phyloP scores from a whole-genome alignment of 805 yeast species.

The Hanseniaspora lachancei region DNA sequence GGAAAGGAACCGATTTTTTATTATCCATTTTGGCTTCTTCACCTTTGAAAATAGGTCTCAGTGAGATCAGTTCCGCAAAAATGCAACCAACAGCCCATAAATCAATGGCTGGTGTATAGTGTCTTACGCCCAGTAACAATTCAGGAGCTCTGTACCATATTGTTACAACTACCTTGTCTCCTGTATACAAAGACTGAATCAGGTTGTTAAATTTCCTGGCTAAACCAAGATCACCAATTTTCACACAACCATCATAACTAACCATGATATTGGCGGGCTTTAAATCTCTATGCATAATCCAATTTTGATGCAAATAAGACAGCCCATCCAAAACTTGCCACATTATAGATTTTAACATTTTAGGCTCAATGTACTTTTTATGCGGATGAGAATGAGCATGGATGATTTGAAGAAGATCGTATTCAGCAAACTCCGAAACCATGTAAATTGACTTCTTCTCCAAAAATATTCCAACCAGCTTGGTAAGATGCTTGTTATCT shows the following conservation, averaged over 20 bases:
- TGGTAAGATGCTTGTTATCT: constrained; percentile 64
- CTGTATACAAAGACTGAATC: constrained; percentile 71
- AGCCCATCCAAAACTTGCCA: constrained; percentile 93
- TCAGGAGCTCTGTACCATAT: constrained; percentile 97
- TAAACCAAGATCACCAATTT: constrained; percentile 88
- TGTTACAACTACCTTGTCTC: constrained; percentile 92
- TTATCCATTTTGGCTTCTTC: constrained; percentile 95
- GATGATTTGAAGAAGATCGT: constrained; percentile 84
- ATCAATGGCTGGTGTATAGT: constrained; percentile 86
- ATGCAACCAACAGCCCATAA: constrained; percentile 95
- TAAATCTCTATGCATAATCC: constrained; percentile 90
- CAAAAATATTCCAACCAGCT: constrained; percentile 65
- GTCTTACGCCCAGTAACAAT: constrained; percentile 75
- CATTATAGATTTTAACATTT: constrained; percentile 67
- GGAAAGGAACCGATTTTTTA: constrained; percentile 87
- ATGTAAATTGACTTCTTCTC: constrained; percentile 84
- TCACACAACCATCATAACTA: constrained; percentile 74
- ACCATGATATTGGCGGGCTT: constrained; percentile 99
- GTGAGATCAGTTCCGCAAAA: constrained; percentile 74
- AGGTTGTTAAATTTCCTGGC: constrained; percentile 83
- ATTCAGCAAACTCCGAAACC: constrained; percentile 94
- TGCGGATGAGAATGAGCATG: constrained; percentile 92
- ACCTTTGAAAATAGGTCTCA: constrained; percentile 91
- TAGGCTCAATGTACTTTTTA: constrained; percentile 59
- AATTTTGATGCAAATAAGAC: constrained; percentile 80